phyloP scores from a whole-genome alignment of 192 early-diverging fungal genomes.

The Entomortierella parvispora region DNA sequence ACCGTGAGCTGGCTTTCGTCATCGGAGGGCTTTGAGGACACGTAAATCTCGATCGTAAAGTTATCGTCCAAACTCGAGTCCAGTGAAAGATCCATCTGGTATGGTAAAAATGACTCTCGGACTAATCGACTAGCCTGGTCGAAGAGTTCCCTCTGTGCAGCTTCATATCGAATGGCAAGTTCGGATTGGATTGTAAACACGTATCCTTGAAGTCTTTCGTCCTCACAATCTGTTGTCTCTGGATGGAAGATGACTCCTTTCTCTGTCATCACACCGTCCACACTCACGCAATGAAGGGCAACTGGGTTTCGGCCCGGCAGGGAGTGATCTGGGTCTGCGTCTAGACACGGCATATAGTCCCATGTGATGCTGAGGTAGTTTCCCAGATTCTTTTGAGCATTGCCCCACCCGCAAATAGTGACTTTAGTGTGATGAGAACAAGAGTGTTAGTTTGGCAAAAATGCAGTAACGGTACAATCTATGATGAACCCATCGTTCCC shows the following conservation, averaged over 20 bases:
- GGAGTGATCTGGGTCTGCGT: conserved; percentile 40
- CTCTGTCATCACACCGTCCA: conserved; percentile 22
- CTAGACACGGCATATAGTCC: conserved; percentile 41
- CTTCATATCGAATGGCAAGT: conserved; percentile 27
- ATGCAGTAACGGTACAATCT: too few relatives aligned
- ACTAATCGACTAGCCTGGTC: conserved; percentile 44
- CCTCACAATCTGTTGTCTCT: conserved; percentile 6
- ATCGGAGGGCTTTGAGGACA: conserved; percentile 13
- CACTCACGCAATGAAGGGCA: conserved; percentile 18
- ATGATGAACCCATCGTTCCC: neutral
- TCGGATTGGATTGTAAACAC: conserved; percentile 49
- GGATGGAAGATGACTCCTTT: conserved; percentile 37
- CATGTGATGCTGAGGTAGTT: conserved; percentile 51
- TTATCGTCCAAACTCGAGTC: conserved; percentile 51
- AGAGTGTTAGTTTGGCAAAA: neutral
- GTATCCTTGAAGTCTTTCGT: conserved; percentile 15
- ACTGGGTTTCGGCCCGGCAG: conserved; percentile 9
- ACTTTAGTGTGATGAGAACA: conserved; percentile 17
- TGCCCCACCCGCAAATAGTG: conserved; percentile 49
- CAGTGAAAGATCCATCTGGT: conserved; percentile 49
- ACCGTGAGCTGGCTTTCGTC: conserved; percentile 28
- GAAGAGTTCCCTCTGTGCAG: conserved; percentile 34
- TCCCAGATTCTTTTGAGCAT: conserved; percentile 44
- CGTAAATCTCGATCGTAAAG: conserved; percentile 54
- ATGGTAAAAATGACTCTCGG: conserved; percentile 19